Percentiles rank a stretch among this genome's conserved stretches.
Conservation (phyloP, 495 filamentous ascomycete species). For the Penicillium paxilli region DNA sequence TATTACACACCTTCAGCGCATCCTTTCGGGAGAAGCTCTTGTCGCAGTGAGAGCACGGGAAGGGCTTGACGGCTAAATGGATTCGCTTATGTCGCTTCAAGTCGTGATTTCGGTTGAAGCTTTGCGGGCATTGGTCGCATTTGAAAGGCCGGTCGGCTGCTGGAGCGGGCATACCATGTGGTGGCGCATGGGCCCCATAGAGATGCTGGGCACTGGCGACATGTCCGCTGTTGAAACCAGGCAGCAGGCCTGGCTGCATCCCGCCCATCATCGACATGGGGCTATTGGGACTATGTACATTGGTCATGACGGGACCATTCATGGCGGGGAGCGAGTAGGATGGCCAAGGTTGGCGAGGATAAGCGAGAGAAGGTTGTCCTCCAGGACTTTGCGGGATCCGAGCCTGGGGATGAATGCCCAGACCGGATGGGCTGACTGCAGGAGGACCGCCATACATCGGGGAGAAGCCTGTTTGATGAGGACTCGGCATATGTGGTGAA, state of each 20-base stretch:
- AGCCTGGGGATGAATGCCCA: conserved; percentile 54
- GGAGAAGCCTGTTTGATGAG: conserved; percentile 60
- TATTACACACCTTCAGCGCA: conserved; percentile 79
- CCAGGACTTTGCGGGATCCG: conserved; percentile 54
- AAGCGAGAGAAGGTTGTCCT: conserved; percentile 48
- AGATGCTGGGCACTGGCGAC: conserved; percentile 57
- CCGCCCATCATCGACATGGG: conserved; percentile 69
- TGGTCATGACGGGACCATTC: conserved; percentile 73
- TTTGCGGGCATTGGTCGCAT: conserved; percentile 87
- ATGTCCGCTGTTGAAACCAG: conserved; percentile 58
- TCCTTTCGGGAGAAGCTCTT: conserved; percentile 98
- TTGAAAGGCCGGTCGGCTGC: conserved; percentile 88
- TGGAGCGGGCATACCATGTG: conserved; percentile 39
- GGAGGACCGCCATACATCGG: conserved; percentile 55
- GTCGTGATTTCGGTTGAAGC: conserved; percentile 97
- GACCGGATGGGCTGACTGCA: conserved; percentile 59
- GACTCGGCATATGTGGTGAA: conserved; percentile 61
- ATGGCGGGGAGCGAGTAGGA: conserved; percentile 60
- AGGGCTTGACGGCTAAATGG: conserved; percentile 93
- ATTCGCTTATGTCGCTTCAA: conserved; percentile 95
- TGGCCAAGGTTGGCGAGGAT: conserved; percentile 52
- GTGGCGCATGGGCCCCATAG: conserved; percentile 50
- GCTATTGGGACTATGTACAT: conserved; percentile 69
- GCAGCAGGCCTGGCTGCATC: conserved; percentile 51
- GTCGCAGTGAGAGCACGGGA: conserved; percentile 86